Percentiles rank a stretch among this genome's conserved stretches.
phyloP scores from a whole-genome alignment of 176 grass and related monocot species.

The Phragmites australis region DNA sequence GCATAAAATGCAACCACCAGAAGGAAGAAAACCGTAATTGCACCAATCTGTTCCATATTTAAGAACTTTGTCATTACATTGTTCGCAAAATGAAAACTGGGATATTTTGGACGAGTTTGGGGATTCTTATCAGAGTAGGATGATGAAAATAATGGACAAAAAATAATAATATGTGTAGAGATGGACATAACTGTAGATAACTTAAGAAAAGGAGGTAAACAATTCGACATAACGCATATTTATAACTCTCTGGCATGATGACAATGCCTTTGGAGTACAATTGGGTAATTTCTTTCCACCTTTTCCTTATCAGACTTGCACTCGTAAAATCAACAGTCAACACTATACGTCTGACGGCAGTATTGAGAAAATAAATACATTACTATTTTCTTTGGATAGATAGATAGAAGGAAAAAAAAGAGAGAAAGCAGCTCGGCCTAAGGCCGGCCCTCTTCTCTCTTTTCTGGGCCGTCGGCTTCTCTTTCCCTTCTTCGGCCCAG shows the following conservation, averaged over 20 bases:
- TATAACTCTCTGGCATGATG: background rate
- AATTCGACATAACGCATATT: background rate
- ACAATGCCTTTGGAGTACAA: slow-evolving; percentile 6
- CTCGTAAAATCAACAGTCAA: background rate
- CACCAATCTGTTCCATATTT: slow-evolving; percentile 55
- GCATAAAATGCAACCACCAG: slow-evolving; percentile 74
- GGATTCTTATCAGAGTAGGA: background rate
- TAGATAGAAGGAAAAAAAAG: no score
- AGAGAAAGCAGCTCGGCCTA: no score
- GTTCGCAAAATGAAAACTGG: background rate
- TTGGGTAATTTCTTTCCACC: background rate
- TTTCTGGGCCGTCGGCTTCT: no score
- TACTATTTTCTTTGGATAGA: no score
- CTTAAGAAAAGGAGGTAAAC: background rate
- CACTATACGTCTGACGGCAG: background rate
- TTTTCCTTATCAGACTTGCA: background rate
- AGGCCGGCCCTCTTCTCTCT: no score
- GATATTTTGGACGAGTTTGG: background rate
- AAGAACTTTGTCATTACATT: background rate
- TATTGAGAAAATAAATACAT: background rate
- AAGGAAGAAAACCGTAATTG: slow-evolving; percentile 71
- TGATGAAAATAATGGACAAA: background rate
- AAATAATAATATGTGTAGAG: background rate
- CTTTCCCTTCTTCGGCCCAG: no score
- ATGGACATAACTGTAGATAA: background rate